These are phyloP conservation scores for Leavenworthia alabamica DNA, from an alignment of 345 rosid genomes.

Conservation along the genomic window DNA sequence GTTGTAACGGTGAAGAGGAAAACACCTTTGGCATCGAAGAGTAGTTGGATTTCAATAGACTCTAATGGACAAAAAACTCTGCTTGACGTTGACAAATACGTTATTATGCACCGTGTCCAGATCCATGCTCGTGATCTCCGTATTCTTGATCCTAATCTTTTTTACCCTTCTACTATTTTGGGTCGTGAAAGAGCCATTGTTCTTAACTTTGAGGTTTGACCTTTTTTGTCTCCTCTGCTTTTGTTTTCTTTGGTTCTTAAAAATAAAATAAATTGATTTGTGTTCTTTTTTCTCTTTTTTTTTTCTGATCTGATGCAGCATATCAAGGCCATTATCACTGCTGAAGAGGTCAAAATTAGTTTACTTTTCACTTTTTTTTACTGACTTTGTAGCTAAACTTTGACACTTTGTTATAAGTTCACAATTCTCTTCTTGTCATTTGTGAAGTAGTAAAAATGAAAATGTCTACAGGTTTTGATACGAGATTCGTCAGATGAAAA, in stretches of 20 bases:
- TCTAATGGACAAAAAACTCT: constrained; percentile 43
- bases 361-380: neutral
- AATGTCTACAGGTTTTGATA: constrained; percentile 77
- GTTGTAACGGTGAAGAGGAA: constrained; percentile 66
- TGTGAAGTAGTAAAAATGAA: too few relatives aligned
- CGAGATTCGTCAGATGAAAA: constrained; percentile 75
- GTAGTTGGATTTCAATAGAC: constrained; percentile 65
- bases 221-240: neutral
- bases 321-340: constrained; percentile 92
- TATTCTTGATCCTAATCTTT: constrained; percentile 82
- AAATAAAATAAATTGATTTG: too few relatives aligned
- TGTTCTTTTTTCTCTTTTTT: too few relatives aligned
- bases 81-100: constrained; percentile 69
- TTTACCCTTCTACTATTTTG: constrained; percentile 90
- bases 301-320: constrained; percentile 43
- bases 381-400: too few relatives aligned
- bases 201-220: constrained; percentile 70
- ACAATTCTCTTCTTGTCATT: too few relatives aligned
- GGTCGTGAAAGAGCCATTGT: constrained; percentile 97
- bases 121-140: constrained; percentile 98
- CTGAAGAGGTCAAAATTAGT: constrained; percentile 92
- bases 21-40: constrained; percentile 50
- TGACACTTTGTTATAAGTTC: too few relatives aligned
- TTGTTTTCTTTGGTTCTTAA: neutral
- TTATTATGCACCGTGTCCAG: constrained; percentile 89